Evolutionary conservation across 1,284 basidiomycete species (phyloP).

Genomic region (Neonothopanus nambi): DNA sequence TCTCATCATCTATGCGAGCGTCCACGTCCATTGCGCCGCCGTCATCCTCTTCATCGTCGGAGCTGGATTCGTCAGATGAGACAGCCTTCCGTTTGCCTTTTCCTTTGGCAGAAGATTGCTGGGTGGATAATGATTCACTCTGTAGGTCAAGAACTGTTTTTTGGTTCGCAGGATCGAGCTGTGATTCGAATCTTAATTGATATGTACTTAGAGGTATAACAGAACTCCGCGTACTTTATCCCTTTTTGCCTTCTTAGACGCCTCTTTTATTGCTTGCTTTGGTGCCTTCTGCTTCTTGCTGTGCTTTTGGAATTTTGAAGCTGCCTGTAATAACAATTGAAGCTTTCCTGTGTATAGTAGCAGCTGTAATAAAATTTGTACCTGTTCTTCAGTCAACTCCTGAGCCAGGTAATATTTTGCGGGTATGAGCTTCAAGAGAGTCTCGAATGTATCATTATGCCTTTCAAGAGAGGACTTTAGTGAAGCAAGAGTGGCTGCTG

Average conservation of each 20-base stretch:
- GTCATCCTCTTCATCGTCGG: conserved; percentile 38
- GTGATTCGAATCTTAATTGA: not conserved
- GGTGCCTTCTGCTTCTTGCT: conserved; percentile 82
- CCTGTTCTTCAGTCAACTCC: conserved; percentile 71
- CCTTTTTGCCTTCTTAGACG: conserved; percentile 79
- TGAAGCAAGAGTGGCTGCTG: conserved; percentile 44
- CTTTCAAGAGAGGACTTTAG: conserved; percentile 72
- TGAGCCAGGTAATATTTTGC: conserved; percentile 83
- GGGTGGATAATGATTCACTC: conserved; percentile 44
- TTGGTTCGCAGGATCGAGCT: conserved; percentile 91
- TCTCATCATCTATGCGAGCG: conserved; percentile 33
- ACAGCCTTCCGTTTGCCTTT: conserved; percentile 44
- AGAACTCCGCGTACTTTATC: conserved; percentile 64
- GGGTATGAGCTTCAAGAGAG: conserved; percentile 81
- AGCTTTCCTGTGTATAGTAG: not conserved
- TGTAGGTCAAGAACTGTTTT: conserved; percentile 81
- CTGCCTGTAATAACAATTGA: conserved; percentile 32
- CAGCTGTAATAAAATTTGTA: conserved; percentile 26
- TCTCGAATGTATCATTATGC: conserved; percentile 85
- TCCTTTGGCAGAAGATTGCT: conserved; percentile 22
- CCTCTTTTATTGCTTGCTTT: conserved; percentile 85
- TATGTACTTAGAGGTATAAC: not conserved
- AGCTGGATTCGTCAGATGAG: conserved; percentile 22
- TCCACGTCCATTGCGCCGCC: conserved; percentile 39
- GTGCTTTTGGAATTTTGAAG: conserved; percentile 86